phyloP scores from a whole-genome alignment of 2,329 filamentous ascomycete genomes.

The Zymoseptoria ardabiliae region DNA sequence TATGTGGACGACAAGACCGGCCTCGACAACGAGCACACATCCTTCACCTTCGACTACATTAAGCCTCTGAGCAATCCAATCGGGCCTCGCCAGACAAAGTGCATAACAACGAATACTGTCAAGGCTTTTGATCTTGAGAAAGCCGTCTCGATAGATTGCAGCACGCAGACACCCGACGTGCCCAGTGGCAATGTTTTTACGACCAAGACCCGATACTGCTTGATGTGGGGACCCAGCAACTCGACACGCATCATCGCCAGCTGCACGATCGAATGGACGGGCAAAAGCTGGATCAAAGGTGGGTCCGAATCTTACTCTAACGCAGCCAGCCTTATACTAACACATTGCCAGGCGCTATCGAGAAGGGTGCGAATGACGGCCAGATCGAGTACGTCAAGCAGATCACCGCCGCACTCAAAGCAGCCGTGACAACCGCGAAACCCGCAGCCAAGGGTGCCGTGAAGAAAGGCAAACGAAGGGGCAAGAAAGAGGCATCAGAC shows the following conservation, averaged over 20 bases:
- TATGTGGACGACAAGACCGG: constrained; percentile 77
- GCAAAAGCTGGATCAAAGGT: constrained; percentile 98
- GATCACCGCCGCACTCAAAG: constrained; percentile 65
- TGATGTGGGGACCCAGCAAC: constrained; percentile 86
- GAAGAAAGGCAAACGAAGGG: constrained; percentile 41
- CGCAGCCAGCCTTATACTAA: constrained; percentile 10
- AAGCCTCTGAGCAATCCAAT: constrained; percentile 80
- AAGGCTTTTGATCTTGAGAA: constrained; percentile 83
- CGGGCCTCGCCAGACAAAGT: constrained; percentile 90
- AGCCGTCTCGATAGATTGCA: constrained; percentile 70
- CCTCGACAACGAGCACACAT: constrained; percentile 61
- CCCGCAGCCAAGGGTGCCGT: constrained; percentile 43
- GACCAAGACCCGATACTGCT: constrained; percentile 88
- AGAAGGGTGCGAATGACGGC: constrained; percentile 89
- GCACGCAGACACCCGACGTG: constrained; percentile 87
- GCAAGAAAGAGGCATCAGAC: constrained; percentile 47
- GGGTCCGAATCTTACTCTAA: constrained; percentile 23
- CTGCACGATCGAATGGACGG: constrained; percentile 89
- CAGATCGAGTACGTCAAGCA: constrained; percentile 78
- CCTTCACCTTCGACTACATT: constrained; percentile 75
- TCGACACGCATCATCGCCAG: constrained; percentile 78
- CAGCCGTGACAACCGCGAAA: constrained; percentile 58
- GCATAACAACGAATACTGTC: constrained; percentile 77
- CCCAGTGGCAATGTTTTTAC: constrained; percentile 87
- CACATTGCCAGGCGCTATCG: constrained; percentile 67